Evolutionary conservation across 805 yeast genomes (phyloP).

Genomic region (Barnettozyma sp.): DNA sequence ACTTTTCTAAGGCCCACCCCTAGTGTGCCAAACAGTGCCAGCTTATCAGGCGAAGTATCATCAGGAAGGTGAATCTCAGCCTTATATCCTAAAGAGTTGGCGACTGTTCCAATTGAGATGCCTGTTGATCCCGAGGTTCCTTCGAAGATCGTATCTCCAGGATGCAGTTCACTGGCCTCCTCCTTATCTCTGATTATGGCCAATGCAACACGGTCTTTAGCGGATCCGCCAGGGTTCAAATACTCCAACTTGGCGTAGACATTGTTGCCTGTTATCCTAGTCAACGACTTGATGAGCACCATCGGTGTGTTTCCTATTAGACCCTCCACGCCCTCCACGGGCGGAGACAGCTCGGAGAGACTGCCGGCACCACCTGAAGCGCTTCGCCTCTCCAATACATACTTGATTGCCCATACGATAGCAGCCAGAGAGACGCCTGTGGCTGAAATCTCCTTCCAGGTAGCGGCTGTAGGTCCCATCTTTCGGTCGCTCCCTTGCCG

Average conservation of each 20-base stretch:
- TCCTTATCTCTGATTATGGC: slow-evolving; percentile 75
- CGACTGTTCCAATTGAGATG: slow-evolving; percentile 84
- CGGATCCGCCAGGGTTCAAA: slow-evolving; percentile 89
- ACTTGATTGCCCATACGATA: slow-evolving; percentile 10
- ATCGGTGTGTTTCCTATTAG: slow-evolving; percentile 89
- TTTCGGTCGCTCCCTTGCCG: no score
- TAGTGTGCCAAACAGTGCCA: slow-evolving; percentile 58
- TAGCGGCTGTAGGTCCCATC: no score
- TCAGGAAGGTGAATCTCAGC: slow-evolving; percentile 94
- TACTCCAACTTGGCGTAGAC: slow-evolving; percentile 84
- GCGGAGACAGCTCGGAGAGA: slow-evolving; percentile 25
- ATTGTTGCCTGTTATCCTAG: slow-evolving; percentile 68
- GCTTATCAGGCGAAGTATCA: slow-evolving; percentile 82
- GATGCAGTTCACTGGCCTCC: slow-evolving; percentile 41
- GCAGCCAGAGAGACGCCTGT: slow-evolving; percentile 18
- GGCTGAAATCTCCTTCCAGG: slow-evolving; percentile 24
- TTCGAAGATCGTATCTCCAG: slow-evolving; percentile 76
- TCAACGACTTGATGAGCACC: slow-evolving; percentile 64
- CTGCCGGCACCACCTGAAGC: no score
- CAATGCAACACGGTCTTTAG: slow-evolving; percentile 89
- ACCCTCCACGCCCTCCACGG: slow-evolving; percentile 56
- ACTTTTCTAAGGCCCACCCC: slow-evolving; percentile 85
- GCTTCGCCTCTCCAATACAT: no score
- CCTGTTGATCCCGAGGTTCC: slow-evolving; percentile 98
- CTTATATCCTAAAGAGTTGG: slow-evolving; percentile 79